Evolutionary conservation across 2,329 filamentous ascomycete species (phyloP).

Genomic region (Trichophyton simii): DNA sequence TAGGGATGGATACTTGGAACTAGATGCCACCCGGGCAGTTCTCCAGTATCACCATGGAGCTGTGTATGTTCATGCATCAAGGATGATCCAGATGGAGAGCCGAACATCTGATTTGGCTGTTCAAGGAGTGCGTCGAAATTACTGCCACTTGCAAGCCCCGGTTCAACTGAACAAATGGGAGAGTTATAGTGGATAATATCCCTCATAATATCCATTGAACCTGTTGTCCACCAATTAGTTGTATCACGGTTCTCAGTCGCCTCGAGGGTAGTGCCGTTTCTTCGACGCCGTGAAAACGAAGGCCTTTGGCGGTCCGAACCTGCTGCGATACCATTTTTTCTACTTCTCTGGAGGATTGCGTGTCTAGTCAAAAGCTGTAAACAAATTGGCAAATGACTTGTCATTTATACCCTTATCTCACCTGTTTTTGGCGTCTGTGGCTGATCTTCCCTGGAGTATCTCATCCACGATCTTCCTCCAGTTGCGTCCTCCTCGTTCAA

Average conservation of each 20-base stretch:
- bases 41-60: neutral
- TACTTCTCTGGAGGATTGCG: slow-evolving; percentile 3
- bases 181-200: neutral
- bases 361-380: neutral
- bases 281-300: slow-evolving; percentile 1
- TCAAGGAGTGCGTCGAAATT: neutral
- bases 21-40: neutral
- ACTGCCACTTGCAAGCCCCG: neutral
- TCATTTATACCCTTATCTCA: neutral
- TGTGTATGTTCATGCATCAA: neutral
- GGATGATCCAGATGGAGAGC: neutral
- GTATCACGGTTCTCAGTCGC: neutral
- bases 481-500: slow-evolving; percentile 2
- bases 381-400: neutral
- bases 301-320: neutral
- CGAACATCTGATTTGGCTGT: neutral
- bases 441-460: neutral
- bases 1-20: neutral
- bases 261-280: neutral
- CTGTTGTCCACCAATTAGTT: neutral
- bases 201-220: neutral
- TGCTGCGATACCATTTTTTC: neutral
- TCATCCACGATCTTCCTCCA: slow-evolving; percentile 3
- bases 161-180: neutral
- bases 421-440: slow-evolving; percentile 4